A percentile compares a stretch with the other conserved stretches of the same genome.
phyloP scores from a whole-genome alignment of 164 flowering plant genomes.

The Annona cherimola region DNA sequence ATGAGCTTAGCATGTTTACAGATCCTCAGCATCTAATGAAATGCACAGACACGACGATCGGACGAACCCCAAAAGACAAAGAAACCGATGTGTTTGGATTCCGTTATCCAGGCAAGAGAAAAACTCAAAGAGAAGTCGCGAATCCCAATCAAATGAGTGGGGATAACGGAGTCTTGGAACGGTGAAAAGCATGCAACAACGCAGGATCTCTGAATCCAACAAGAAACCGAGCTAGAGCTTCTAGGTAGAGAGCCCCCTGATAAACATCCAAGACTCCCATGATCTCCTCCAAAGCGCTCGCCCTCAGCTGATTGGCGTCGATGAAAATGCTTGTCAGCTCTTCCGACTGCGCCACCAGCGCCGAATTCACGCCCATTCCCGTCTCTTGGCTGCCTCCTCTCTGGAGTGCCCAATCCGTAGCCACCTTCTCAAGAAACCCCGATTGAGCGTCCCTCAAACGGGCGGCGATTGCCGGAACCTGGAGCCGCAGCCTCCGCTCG shows the following conservation, averaged over 20 bases:
- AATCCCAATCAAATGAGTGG: background rate
- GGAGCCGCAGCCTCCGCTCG: slow-evolving; percentile 59
- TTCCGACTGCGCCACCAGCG: slow-evolving; percentile 33
- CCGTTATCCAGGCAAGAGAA: too few relatives aligned
- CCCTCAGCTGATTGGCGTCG: slow-evolving; percentile 62
- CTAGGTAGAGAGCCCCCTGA: slow-evolving; percentile 69
- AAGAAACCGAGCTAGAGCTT: slow-evolving; percentile 53
- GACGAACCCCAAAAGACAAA: background rate
- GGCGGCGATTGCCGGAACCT: slow-evolving; percentile 50
- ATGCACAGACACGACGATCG: too few relatives aligned
- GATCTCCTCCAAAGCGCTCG: slow-evolving; percentile 55
- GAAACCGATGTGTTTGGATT: too few relatives aligned
- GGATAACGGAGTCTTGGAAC: slow-evolving; percentile 22
- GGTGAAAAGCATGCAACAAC: slow-evolving; percentile 31
- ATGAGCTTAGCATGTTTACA: too few relatives aligned
- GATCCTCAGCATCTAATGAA: too few relatives aligned
- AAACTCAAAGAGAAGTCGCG: too few relatives aligned
- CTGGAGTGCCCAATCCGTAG: slow-evolving; percentile 25
- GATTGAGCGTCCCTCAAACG: slow-evolving; percentile 40
- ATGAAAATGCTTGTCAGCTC: slow-evolving; percentile 44
- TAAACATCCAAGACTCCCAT: slow-evolving; percentile 38
- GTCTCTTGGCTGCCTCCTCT: slow-evolving; percentile 20
- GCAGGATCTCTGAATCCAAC: slow-evolving; percentile 52
- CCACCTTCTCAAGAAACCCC: slow-evolving; percentile 33
- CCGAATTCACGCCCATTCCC: slow-evolving; percentile 22